Percentiles rank a stretch among this genome's conserved stretches.
phyloP scores from a whole-genome alignment of 768 basidiomycete species.

The Cantharellus anzutake region DNA sequence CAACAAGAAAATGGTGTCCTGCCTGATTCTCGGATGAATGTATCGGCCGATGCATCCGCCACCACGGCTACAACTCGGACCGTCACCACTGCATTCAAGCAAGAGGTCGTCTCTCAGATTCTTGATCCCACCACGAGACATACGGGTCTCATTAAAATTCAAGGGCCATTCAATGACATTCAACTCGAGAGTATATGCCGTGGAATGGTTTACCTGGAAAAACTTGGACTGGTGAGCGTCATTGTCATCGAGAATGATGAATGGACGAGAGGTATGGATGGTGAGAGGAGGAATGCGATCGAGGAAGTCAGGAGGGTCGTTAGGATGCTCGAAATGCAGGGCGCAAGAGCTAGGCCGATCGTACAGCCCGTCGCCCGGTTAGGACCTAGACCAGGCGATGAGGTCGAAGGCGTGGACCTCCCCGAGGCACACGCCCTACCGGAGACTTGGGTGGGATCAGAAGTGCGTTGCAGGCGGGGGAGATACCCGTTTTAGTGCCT shows the following conservation, averaged over 20 bases:
- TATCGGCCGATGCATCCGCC: conserved; percentile 10
- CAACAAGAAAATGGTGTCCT: conserved; percentile 13
- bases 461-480: conserved; percentile 77
- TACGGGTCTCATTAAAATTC: conserved; percentile 90
- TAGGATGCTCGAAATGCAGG: conserved; percentile 61
- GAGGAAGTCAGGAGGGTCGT: conserved; percentile 81
- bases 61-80: conserved; percentile 20
- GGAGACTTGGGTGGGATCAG: conserved; percentile 66
- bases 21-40: conserved; percentile 11
- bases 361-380: conserved; percentile 72
- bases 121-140: conserved; percentile 69
- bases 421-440: conserved; percentile 63
- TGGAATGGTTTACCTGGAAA: conserved; percentile 89
- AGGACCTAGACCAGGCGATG: conserved; percentile 35
- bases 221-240: conserved; percentile 86
- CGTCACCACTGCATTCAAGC: conserved; percentile 25
- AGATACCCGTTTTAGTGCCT: conserved; percentile 90
- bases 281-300: conserved; percentile 43
- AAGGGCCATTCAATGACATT: conserved; percentile 84
- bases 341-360: conserved; percentile 74
- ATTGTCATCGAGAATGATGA: conserved; percentile 87
- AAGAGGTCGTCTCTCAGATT: conserved; percentile 41
- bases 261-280: conserved; percentile 42
- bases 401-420: conserved; percentile 19
- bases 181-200: conserved; percentile 88